Percentiles rank a stretch among this genome's conserved stretches.
Conservation (phyloP, 78 protist genomes). For the Dictyostelium brefeldianum region DNA sequence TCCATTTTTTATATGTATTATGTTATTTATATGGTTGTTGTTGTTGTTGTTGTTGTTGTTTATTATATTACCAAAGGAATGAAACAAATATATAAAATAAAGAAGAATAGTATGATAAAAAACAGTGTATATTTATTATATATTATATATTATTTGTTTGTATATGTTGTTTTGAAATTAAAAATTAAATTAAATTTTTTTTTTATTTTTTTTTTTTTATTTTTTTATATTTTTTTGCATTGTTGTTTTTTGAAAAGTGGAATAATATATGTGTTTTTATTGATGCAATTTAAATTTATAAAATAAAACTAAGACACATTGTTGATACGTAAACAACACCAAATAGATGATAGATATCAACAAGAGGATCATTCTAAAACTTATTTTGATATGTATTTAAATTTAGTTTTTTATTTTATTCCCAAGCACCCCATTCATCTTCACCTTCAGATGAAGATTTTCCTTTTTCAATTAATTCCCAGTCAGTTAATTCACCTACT, state of each 20-base stretch:
- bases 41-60: neutral
- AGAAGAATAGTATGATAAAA: neutral
- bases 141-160: neutral
- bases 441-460: neutral
- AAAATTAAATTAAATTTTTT: neutral
- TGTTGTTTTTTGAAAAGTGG: too few species aligned
- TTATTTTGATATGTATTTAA: too few species aligned
- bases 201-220: neutral
- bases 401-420: neutral
- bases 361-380: too few species aligned
- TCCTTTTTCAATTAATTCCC: neutral
- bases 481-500: neutral
- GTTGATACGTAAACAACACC: too few species aligned
- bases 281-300: too few species aligned
- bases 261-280: too few species aligned
- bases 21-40: neutral
- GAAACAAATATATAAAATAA: neutral
- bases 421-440: conserved; percentile 17
- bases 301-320: too few species aligned
- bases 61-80: neutral
- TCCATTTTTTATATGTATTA: neutral
- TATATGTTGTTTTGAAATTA: neutral
- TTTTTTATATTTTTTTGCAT: too few species aligned
- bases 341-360: too few species aligned
- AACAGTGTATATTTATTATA: neutral